A percentile compares a stretch with the other conserved stretches of the same genome.
These are phyloP conservation scores for Fonsecaea multimorphosa DNA, from an alignment of 2,329 filamentous ascomycete genomes.

Conservation along the genomic window DNA sequence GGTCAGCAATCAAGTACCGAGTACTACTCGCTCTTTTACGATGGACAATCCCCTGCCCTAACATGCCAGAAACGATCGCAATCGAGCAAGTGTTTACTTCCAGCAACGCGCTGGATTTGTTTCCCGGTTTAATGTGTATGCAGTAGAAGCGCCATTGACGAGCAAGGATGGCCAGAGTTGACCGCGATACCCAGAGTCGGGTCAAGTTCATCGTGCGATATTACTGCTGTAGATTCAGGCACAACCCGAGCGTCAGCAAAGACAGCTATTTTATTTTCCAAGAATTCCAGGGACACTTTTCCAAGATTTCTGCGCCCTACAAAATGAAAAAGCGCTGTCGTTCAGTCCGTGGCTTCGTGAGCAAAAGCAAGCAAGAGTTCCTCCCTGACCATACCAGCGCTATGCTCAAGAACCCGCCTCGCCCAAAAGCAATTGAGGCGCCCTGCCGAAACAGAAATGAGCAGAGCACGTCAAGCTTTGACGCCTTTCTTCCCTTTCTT, in stretches of 20 bases:
- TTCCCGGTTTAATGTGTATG: background rate
- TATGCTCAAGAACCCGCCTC: conserved; percentile 12
- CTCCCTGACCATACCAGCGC: conserved; percentile 6
- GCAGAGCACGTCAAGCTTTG: conserved; percentile 12
- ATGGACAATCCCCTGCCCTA: background rate
- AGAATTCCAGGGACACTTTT: background rate
- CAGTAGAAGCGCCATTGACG: background rate
- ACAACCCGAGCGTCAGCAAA: background rate
- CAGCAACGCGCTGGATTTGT: background rate
- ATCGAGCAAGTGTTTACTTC: background rate
- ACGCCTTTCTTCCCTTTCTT: conserved; percentile 41
- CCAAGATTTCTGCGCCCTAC: background rate
- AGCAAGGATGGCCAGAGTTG: background rate
- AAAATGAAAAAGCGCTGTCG: background rate
- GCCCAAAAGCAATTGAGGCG: conserved; percentile 4
- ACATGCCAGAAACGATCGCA: background rate
- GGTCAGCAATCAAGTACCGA: background rate
- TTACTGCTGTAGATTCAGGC: background rate
- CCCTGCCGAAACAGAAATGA: background rate
- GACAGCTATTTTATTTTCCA: background rate
- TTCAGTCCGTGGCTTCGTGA: background rate
- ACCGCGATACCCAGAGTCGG: background rate
- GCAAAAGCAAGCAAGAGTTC: background rate
- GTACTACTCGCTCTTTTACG: background rate
- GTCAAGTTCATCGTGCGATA: background rate